These are phyloP conservation scores for Pontederia crassipes DNA, from an alignment of 176 grass and related monocot genomes.

Conservation along the genomic window DNA sequence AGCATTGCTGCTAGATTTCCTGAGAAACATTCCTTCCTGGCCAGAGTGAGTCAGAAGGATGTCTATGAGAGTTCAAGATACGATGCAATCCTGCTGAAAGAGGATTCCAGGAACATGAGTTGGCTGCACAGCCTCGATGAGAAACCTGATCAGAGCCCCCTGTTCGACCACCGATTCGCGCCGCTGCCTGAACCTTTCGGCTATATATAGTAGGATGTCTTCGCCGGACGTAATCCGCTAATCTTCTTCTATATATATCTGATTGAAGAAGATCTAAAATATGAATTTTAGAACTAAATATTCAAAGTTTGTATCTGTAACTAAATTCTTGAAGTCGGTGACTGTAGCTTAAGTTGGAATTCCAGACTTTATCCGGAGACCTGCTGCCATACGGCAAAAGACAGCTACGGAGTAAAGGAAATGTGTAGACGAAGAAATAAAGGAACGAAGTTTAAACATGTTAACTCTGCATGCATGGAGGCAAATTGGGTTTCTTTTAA, in stretches of 20 bases:
- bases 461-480: too few species aligned
- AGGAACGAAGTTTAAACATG: too few species aligned
- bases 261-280: background rate
- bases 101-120: constrained; percentile 11
- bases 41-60: background rate
- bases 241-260: background rate
- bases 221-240: background rate
- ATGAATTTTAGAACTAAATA: too few species aligned
- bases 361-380: too few species aligned
- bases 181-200: constrained; percentile 14
- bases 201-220: background rate
- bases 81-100: constrained; percentile 1
- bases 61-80: constrained; percentile 2
- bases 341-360: too few species aligned
- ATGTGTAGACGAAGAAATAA: too few species aligned
- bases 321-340: too few species aligned
- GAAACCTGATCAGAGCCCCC: background rate
- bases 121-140: constrained; percentile 18
- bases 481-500: too few species aligned
- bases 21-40: background rate
- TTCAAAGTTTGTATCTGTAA: too few species aligned
- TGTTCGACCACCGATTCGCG: constrained; percentile 5
- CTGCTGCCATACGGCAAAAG: too few species aligned
- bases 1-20: too few species aligned
- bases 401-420: too few species aligned